Conservation (phyloP, 2,329 filamentous ascomycete genomes). For the Colletotrichum liaoningense region DNA sequence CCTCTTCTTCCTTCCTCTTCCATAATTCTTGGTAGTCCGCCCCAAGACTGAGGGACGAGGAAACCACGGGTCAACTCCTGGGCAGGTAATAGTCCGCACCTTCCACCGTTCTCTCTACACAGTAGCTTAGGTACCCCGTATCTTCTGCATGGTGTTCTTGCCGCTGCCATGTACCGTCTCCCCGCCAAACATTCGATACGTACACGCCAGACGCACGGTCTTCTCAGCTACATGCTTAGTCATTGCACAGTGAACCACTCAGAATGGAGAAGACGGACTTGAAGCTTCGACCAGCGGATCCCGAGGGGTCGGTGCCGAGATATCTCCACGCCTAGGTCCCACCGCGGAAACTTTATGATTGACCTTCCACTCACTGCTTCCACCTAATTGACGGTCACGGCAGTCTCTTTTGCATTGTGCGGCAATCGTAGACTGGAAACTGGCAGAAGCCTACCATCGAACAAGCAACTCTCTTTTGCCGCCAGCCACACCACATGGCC, state of each 20-base stretch:
- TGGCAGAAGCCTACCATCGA: background rate
- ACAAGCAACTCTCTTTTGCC: background rate
- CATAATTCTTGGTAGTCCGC: too few species aligned
- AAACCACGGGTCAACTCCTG: background rate
- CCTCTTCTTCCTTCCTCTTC: background rate
- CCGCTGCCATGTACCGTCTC: background rate
- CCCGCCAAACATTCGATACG: background rate
- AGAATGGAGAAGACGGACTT: background rate
- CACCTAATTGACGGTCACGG: too few species aligned
- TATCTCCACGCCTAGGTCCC: slow-evolving; percentile 2
- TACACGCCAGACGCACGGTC: background rate
- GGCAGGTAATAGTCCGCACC: background rate
- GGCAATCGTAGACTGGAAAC: background rate
- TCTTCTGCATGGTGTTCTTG: background rate
- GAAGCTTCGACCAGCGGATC: background rate
- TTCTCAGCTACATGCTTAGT: slow-evolving; percentile 2
- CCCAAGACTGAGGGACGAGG: background rate
- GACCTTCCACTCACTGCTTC: too few species aligned
- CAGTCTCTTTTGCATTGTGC: background rate
- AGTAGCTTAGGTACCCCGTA: too few species aligned
- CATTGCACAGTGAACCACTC: background rate
- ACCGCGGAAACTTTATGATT: background rate
- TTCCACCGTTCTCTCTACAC: background rate
- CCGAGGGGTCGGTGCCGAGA: background rate
- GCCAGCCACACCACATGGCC: background rate